phyloP scores from a whole-genome alignment of 2,329 filamentous ascomycete genomes.

The Microdochium trichocladiopsis region DNA sequence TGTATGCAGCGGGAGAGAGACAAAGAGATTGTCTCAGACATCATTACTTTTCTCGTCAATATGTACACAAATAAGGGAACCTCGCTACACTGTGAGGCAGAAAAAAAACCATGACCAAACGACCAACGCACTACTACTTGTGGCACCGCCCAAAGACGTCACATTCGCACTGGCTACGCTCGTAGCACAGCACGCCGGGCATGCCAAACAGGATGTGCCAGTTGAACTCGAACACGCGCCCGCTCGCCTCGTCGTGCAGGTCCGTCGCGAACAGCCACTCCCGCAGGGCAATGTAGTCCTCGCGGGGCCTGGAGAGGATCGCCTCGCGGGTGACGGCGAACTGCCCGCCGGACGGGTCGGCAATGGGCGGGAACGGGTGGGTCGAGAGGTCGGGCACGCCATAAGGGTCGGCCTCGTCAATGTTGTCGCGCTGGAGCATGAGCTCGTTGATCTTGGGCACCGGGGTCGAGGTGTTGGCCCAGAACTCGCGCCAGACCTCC shows the following conservation, averaged over 20 bases:
- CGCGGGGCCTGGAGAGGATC: conserved; percentile 27
- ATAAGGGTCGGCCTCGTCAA: neutral
- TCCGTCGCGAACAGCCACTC: conserved; percentile 39
- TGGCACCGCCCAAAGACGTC: neutral
- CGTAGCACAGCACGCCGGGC: neutral
- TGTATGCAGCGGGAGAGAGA: too few species aligned
- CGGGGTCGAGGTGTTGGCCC: conserved; percentile 8
- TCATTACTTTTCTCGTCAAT: too few species aligned
- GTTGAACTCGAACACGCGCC: conserved; percentile 42
- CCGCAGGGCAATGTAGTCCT: conserved; percentile 37
- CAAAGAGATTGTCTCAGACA: too few species aligned
- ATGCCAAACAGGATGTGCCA: conserved; percentile 39
- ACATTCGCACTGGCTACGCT: neutral
- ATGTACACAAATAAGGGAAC: too few species aligned
- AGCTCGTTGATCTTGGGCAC: conserved; percentile 18
- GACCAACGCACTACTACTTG: neutral
- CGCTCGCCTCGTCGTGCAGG: conserved; percentile 32
- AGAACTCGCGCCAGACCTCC: conserved; percentile 12
- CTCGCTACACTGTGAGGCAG: too few species aligned
- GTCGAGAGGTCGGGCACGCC: neutral
- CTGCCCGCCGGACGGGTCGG: conserved; percentile 44
- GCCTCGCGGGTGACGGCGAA: conserved; percentile 40
- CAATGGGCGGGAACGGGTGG: conserved; percentile 15
- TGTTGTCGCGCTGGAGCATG: neutral
- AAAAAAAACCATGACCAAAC: too few species aligned